Base-by-base conservation (phyloP, 345 rosid species). In the Passiflora organensis region DNA sequence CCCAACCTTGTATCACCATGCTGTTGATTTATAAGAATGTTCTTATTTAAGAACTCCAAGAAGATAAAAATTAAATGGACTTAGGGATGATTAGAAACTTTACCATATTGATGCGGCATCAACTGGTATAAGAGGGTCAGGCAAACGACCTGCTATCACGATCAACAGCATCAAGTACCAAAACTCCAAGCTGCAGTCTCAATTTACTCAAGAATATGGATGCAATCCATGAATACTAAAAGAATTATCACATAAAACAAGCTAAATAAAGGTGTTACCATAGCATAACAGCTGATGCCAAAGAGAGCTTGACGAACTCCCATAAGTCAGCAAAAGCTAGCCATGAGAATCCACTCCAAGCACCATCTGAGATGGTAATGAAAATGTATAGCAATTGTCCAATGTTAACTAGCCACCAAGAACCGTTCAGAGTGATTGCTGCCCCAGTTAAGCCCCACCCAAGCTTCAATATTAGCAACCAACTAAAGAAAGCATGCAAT, bases 81-180 rank as follows among this genome's bases (percentile, higher is more conserved):
- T 28, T 8, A 28, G 21, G 48, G 34, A 28, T 1, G 21, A 20
- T 6, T 6, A 17, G 16, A 20, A 18, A 28, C 6, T 5, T 25
- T 81, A 86, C 96, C 98, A 91, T 48, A 91, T 82, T 38, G 98
- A 88, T 45, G 88, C 72, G 72, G 98, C 96, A 66, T 88, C 96
- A 11, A 91, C 90, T 12, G 96, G 82, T 23, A 91, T 77, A 53
- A 88, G 63, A 32, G 94, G 95, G 60, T 88, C 66, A 11, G 85
- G 65, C 67, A 91, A 70, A 21, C 81, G 93, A 68, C 94, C 99
- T 5, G 95, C 78, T 51, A 91, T 69, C 58, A 86, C 89, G 15
- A 86, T 56, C 53, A 91, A 67, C 37, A 88, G 22, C 95, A 82
- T 88, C 74, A 88, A 62, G 78, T 84, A 91, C 96, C 96, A 91